A percentile compares a stretch with the other conserved stretches of the same genome.
These are phyloP conservation scores for Trypanosoma melophagium DNA, from an alignment of 208 protist genomes.

Conservation along the genomic window DNA sequence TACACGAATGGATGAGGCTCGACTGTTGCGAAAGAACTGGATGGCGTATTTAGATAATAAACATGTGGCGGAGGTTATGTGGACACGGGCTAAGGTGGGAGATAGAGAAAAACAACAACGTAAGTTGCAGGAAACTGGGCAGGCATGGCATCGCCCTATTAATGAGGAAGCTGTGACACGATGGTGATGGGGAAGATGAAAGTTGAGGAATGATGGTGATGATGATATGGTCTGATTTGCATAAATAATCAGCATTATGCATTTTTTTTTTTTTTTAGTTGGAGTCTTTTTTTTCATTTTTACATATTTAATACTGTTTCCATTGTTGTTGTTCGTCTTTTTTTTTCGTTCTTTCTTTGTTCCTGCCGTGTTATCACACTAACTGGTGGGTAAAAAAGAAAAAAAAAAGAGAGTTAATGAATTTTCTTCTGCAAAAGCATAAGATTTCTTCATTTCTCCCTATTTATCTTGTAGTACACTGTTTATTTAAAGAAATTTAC, in stretches of 20 bases:
- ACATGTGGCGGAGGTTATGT: slow-evolving; percentile 87
- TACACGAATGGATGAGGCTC: slow-evolving; percentile 87
- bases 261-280: background rate
- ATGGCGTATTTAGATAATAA: slow-evolving; percentile 92
- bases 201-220: background rate
- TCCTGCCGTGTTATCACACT: too few species aligned
- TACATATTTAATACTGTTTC: slow-evolving; percentile 7
- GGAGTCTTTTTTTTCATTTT: background rate
- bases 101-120: slow-evolving; percentile 80
- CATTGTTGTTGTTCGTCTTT: background rate
- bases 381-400: too few species aligned
- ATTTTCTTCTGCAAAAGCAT: too few species aligned
- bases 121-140: slow-evolving; percentile 71
- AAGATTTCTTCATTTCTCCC: too few species aligned
- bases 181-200: slow-evolving; percentile 48
- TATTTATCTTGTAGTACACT: too few species aligned
- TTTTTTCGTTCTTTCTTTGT: background rate
- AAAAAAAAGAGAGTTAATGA: too few species aligned
- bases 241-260: too few species aligned
- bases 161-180: slow-evolving; percentile 59
- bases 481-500: too few species aligned
- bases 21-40: slow-evolving; percentile 85
- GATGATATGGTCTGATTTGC: background rate
- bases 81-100: slow-evolving; percentile 80
- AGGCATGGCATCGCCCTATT: slow-evolving; percentile 87